Conservation (phyloP, 1,139 yeast species). For the Saccharomyces hybrid region DNA sequence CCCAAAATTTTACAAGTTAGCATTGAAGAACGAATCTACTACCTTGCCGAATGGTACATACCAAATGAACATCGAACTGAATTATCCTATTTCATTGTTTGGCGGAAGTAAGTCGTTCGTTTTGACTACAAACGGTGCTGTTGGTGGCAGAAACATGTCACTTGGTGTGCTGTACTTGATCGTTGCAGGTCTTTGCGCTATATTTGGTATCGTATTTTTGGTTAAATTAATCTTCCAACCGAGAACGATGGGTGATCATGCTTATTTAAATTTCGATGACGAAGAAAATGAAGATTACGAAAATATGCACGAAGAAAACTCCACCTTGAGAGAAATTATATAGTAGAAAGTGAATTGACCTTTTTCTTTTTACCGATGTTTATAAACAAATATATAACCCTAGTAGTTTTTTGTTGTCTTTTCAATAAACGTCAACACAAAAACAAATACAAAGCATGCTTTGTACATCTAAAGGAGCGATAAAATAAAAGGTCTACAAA, state of each 20-base stretch:
- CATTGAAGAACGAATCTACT: slow-evolving; percentile 67
- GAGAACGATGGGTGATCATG: slow-evolving; percentile 38
- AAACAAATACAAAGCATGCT: background rate
- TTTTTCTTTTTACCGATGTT: background rate
- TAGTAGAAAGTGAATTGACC: slow-evolving; percentile 5
- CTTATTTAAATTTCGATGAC: slow-evolving; percentile 33
- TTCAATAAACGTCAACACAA: background rate
- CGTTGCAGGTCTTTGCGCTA: slow-evolving; percentile 73
- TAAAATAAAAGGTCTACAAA: background rate
- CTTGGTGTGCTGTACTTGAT: slow-evolving; percentile 85
- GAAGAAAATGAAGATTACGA: slow-evolving; percentile 3
- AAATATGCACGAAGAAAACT: slow-evolving; percentile 8
- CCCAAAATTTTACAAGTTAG: slow-evolving; percentile 76
- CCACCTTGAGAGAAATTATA: slow-evolving; percentile 28
- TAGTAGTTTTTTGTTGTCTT: background rate
- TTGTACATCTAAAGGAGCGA: background rate
- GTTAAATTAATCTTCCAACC: slow-evolving; percentile 42
- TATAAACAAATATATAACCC: background rate
- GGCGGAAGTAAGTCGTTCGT: slow-evolving; percentile 78
- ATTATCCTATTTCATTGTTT: slow-evolving; percentile 80
- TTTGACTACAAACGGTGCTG: slow-evolving; percentile 72
- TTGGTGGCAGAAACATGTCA: slow-evolving; percentile 86
- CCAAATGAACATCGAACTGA: slow-evolving; percentile 64
- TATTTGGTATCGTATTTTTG: slow-evolving; percentile 40
- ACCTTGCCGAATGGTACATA: slow-evolving; percentile 59